Conservation (phyloP, 768 basidiomycete genomes). For the Lentinula detonsa region DNA sequence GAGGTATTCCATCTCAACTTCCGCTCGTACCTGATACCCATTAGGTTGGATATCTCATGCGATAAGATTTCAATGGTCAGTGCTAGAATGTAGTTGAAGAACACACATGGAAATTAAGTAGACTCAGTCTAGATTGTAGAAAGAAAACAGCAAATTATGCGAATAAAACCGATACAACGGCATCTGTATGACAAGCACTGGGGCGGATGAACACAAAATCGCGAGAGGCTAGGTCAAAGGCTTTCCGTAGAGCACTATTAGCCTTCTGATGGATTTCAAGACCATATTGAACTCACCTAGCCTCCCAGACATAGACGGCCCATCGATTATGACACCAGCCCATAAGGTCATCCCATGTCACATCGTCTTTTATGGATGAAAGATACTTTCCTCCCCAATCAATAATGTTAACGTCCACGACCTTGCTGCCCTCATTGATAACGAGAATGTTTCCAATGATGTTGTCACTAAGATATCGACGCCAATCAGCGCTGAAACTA, state of each 20-base stretch:
- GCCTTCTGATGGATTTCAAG: background rate
- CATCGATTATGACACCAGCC: conserved; percentile 1
- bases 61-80: background rate
- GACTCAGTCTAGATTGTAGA: too few relatives aligned
- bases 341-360: conserved; percentile 4
- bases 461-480: background rate
- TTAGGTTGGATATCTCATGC: background rate
- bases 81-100: background rate
- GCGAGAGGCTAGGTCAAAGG: background rate
- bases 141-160: background rate
- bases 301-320: conserved; percentile 1
- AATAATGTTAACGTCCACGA: conserved; percentile 1
- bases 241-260: background rate
- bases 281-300: background rate
- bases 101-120: too few relatives aligned
- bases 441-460: conserved; percentile 3
- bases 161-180: background rate
- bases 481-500: background rate
- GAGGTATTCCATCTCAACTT: background rate
- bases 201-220: too few relatives aligned
- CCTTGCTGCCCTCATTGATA: background rate
- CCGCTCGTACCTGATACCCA: background rate
- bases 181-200: too few relatives aligned
- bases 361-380: background rate
- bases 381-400: conserved; percentile 4